Conservation (phyloP, 306 rosid genomes). For the Ormosia emarginata region DNA sequence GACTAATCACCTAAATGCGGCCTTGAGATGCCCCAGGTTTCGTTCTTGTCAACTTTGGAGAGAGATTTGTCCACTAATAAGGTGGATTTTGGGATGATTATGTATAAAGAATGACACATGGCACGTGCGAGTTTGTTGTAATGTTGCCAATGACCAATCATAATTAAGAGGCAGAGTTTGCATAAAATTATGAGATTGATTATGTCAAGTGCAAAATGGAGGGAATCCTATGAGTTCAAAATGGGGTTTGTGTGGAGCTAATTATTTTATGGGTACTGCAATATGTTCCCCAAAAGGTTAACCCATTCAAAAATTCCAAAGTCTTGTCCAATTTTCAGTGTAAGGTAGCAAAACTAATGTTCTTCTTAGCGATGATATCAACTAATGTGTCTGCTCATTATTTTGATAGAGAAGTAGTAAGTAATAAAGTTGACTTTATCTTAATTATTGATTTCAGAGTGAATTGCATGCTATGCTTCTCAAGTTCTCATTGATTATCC, state of each 20-base stretch:
- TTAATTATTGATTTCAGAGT: neutral
- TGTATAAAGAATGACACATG: conserved; percentile 36
- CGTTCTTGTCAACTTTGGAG: conserved; percentile 29
- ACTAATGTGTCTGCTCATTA: neutral
- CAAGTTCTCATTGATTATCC: neutral
- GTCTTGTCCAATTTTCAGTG: conserved; percentile 41
- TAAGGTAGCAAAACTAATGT: conserved; percentile 26
- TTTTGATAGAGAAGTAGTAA: neutral
- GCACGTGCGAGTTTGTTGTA: neutral
- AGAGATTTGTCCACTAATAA: conserved; percentile 36
- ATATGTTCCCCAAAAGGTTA: conserved; percentile 28
- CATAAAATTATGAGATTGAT: neutral
- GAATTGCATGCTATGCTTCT: neutral
- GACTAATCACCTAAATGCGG: conserved; percentile 42
- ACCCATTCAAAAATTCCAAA: conserved; percentile 10
- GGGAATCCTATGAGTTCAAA: conserved; percentile 18
- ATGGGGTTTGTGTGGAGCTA: neutral
- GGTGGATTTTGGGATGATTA: conserved; percentile 1
- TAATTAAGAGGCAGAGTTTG: neutral
- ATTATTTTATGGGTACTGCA: neutral
- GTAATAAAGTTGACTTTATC: neutral
- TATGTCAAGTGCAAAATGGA: neutral
- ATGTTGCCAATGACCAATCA: neutral
- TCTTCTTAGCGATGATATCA: conserved; percentile 34
- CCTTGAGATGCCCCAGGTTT: conserved; percentile 40